These are phyloP conservation scores for Russula sp. DNA, from an alignment of 768 basidiomycete genomes.

Conservation along the genomic window DNA sequence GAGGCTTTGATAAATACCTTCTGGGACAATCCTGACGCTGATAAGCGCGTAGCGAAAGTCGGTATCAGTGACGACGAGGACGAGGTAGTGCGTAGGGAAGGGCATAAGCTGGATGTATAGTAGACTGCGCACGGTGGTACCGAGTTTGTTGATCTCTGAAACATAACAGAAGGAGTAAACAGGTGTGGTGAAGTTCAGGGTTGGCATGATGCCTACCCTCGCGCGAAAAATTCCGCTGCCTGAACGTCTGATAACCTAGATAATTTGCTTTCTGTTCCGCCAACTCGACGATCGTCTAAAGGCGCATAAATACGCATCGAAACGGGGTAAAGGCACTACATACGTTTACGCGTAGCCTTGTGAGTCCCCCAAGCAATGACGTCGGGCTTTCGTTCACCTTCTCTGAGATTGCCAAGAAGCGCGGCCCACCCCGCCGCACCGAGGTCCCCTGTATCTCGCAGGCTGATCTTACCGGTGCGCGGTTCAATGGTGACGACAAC, in stretches of 20 bases:
- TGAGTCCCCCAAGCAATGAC: slow-evolving; percentile 54
- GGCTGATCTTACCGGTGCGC: slow-evolving; percentile 71
- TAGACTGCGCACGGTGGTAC: slow-evolving; percentile 54
- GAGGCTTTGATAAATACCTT: slow-evolving; percentile 57
- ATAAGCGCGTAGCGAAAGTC: slow-evolving; percentile 82
- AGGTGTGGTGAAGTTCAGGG: background rate
- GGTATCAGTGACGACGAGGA: slow-evolving; percentile 74
- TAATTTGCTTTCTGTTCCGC: slow-evolving; percentile 84
- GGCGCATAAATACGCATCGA: background rate
- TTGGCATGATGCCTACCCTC: slow-evolving; percentile 49
- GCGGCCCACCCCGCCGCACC: slow-evolving; percentile 67
- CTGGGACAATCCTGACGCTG: slow-evolving; percentile 53
- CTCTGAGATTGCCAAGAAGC: slow-evolving; percentile 56
- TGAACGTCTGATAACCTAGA: slow-evolving; percentile 75
- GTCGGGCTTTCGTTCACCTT: slow-evolving; percentile 68
- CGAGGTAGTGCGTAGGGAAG: slow-evolving; percentile 80
- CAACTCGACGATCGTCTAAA: slow-evolving; percentile 78
- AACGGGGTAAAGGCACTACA: slow-evolving; percentile 32
- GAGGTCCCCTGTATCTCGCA: slow-evolving; percentile 79
- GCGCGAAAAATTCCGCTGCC: slow-evolving; percentile 59
- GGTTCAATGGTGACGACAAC: slow-evolving; percentile 76
- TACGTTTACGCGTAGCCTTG: slow-evolving; percentile 61
- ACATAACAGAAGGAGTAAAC: slow-evolving; percentile 9
- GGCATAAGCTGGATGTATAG: slow-evolving; percentile 76
- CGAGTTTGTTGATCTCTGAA: slow-evolving; percentile 69